Conservation (phyloP, 768 basidiomycete species). For the Pleurotus eryngii region DNA sequence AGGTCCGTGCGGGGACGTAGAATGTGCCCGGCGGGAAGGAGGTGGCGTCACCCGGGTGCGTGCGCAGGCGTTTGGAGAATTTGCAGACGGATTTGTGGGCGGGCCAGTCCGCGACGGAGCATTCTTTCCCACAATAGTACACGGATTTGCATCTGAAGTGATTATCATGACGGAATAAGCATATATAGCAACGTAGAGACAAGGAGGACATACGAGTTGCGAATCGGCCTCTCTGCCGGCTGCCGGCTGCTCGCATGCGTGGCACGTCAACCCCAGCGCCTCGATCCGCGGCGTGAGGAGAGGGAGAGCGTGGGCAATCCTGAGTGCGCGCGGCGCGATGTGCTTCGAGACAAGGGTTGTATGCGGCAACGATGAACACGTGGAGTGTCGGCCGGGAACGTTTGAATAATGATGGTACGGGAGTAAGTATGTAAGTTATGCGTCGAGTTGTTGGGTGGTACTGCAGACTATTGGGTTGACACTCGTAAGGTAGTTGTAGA, state of each 20-base stretch:
- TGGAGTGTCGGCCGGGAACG: too few species aligned
- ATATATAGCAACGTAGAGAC: background rate
- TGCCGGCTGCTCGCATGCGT: conserved; percentile 12
- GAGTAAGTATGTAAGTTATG: too few species aligned
- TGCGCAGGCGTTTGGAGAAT: conserved; percentile 14
- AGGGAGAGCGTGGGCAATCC: too few species aligned
- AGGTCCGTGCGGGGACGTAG: conserved; percentile 17
- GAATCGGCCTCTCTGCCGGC: conserved; percentile 11
- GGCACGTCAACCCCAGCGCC: conserved; percentile 7
- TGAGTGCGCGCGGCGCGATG: too few species aligned
- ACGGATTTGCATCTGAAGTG: background rate
- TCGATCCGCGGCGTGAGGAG: background rate
- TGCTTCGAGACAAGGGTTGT: too few species aligned
- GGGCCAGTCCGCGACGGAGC: conserved; percentile 15
- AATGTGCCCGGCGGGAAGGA: conserved; percentile 14
- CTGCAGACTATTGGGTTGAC: too few species aligned
- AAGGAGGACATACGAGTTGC: conserved; percentile 13
- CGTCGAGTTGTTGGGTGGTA: too few species aligned
- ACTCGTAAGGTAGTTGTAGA: too few species aligned
- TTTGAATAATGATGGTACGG: too few species aligned
- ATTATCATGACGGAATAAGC: background rate
- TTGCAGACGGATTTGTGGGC: conserved; percentile 16
- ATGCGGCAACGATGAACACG: too few species aligned
- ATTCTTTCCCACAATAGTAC: conserved; percentile 16
- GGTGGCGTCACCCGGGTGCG: conserved; percentile 2